Evolutionary conservation across 179 eudicot species (phyloP).

Genomic region (Silene vulgaris): DNA sequence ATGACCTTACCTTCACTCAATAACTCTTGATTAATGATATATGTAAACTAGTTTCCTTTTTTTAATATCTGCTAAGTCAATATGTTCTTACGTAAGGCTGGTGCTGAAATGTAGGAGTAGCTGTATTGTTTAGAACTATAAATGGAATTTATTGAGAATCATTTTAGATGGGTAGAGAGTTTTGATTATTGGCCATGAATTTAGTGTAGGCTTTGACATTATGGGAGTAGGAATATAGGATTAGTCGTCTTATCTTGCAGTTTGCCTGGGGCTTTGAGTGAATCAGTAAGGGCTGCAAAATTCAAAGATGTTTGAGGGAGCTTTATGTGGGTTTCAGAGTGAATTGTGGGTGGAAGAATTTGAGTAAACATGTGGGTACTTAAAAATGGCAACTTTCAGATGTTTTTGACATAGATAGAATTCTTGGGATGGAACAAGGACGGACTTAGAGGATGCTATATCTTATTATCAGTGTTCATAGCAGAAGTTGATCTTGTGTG

Average conservation of each 20-base stretch:
- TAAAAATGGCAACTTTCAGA: neutral
- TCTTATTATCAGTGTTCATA: neutral
- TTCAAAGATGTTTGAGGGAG: neutral
- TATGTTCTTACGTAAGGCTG: neutral
- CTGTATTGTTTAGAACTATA: neutral
- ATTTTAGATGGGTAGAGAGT: neutral
- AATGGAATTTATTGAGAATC: neutral
- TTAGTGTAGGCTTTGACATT: neutral
- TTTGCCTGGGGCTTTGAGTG: neutral
- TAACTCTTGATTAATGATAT: neutral
- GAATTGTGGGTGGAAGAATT: neutral
- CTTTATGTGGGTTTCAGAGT: neutral
- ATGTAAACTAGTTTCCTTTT: neutral
- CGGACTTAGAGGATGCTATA: neutral
- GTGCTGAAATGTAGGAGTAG: neutral
- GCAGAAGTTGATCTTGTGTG: neutral
- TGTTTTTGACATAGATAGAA: slow-evolving; percentile 2
- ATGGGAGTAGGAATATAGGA: neutral
- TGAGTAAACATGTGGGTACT: neutral
- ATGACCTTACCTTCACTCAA: slow-evolving; percentile 4
- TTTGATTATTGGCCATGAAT: neutral
- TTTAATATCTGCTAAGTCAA: neutral
- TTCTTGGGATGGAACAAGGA: neutral
- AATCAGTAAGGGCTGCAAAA: neutral
- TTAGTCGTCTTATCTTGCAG: neutral